These are phyloP conservation scores for Pseudogymnoascus sp. DNA, from an alignment of 2,329 filamentous ascomycete genomes.

Conservation along the genomic window DNA sequence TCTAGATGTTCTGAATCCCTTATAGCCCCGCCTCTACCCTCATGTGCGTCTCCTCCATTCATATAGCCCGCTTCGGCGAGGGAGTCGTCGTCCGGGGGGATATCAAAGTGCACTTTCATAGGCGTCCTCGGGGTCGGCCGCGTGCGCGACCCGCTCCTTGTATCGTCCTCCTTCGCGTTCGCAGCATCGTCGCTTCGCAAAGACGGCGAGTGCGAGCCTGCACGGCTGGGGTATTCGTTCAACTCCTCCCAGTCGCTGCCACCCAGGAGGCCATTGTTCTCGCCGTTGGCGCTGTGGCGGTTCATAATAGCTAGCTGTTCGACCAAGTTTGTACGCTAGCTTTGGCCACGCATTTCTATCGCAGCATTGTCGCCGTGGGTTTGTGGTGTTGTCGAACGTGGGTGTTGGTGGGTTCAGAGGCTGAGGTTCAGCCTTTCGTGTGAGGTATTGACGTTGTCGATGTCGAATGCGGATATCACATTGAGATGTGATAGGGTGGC, in stretches of 20 bases:
- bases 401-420: background rate
- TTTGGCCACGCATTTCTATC: background rate
- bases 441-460: background rate
- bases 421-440: constrained; percentile 5
- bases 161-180: background rate
- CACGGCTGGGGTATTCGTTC: background rate
- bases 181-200: background rate
- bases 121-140: constrained; percentile 25
- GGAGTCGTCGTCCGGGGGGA: constrained; percentile 92
- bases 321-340: background rate
- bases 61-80: constrained; percentile 49
- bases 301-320: background rate
- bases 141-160: background rate
- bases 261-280: background rate
- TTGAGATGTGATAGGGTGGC: background rate
- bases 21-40: constrained; percentile 1
- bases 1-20: background rate
- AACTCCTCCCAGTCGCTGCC: constrained; percentile 1
- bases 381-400: background rate
- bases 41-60: background rate
- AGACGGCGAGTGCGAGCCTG: background rate
- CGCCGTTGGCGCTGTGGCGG: background rate
- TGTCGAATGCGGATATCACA: background rate
- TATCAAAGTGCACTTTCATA: constrained; percentile 82
- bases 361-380: background rate